Conservation (phyloP, 2,329 filamentous ascomycete genomes). For the Onygenales sp. region DNA sequence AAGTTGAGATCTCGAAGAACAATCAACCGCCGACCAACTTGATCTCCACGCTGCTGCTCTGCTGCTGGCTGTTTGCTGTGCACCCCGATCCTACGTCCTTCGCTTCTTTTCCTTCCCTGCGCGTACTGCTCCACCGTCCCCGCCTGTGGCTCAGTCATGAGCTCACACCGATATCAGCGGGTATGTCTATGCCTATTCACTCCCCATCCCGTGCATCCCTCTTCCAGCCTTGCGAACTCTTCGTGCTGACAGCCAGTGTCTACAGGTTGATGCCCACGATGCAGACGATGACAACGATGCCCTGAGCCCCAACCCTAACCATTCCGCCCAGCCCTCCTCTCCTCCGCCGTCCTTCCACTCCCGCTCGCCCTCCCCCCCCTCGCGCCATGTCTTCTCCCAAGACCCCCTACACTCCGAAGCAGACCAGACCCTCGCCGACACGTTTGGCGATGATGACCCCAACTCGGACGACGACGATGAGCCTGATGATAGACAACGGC, state of each 20-base stretch:
- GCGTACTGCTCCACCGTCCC: conserved; percentile 8
- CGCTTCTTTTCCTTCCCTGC: conserved; percentile 11
- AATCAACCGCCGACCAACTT: too few relatives aligned
- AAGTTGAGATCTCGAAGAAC: too few relatives aligned
- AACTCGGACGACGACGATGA: conserved; percentile 62
- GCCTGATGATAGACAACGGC: conserved; percentile 70
- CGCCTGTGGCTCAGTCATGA: conserved; percentile 27
- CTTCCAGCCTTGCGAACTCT: not conserved
- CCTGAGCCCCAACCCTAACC: conserved; percentile 21
- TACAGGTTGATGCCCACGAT: conserved; percentile 35
- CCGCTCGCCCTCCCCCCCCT: conserved; percentile 59
- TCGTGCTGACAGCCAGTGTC: conserved; percentile 4
- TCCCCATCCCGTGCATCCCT: conserved; percentile 1
- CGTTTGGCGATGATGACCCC: conserved; percentile 76
- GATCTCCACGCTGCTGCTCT: not conserved
- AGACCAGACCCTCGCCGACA: conserved; percentile 78
- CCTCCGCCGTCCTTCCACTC: conserved; percentile 76
- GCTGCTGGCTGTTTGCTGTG: not conserved
- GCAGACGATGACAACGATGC: conserved; percentile 27
- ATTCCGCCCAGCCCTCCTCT: conserved; percentile 28
- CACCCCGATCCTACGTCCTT: not conserved
- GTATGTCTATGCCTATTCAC: conserved; percentile 25
- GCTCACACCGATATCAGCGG: conserved; percentile 41
- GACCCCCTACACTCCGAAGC: conserved; percentile 48
- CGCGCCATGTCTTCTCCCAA: conserved; percentile 39